A percentile compares a stretch with the other conserved stretches of the same genome.
These are phyloP conservation scores for Acaromyces ingoldii DNA, from an alignment of 1,284 basidiomycete species.

Conservation along the genomic window DNA sequence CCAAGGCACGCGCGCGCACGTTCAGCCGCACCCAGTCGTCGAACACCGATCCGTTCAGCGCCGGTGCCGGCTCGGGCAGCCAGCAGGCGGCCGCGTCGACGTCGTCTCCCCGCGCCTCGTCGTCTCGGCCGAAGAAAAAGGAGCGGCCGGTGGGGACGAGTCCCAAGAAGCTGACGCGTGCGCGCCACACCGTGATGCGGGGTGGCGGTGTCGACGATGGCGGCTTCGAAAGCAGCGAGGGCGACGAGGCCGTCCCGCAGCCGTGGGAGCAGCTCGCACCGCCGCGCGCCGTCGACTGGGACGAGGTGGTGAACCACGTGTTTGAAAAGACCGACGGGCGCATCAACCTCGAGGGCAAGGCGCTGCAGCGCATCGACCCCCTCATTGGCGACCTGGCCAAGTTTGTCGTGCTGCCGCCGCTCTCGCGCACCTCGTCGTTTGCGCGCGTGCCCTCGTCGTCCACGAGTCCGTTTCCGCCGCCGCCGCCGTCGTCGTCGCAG, in stretches of 20 bases:
- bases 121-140: background rate
- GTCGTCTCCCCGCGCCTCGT: background rate
- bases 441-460: background rate
- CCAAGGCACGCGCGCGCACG: slow-evolving; percentile 3
- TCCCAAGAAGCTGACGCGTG: background rate
- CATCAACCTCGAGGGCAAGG: background rate
- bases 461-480: background rate
- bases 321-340: slow-evolving; percentile 14
- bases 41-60: slow-evolving; percentile 20
- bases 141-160: background rate
- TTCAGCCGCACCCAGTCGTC: slow-evolving; percentile 19
- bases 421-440: slow-evolving; percentile 5
- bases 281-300: slow-evolving; percentile 7
- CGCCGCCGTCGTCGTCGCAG: too few relatives aligned
- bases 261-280: background rate
- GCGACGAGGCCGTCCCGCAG: background rate
- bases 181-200: background rate
- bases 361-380: slow-evolving; percentile 12
- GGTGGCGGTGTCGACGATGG: background rate
- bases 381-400: slow-evolving; percentile 23
- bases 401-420: slow-evolving; percentile 23
- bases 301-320: slow-evolving; percentile 11
- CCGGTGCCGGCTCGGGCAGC: slow-evolving; percentile 1
- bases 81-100: background rate
- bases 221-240: background rate